Evolutionary conservation across 495 filamentous ascomycete species (phyloP), one percentile per base, ranked within the genome.

Genomic region (Xylaria longipes): DNA sequence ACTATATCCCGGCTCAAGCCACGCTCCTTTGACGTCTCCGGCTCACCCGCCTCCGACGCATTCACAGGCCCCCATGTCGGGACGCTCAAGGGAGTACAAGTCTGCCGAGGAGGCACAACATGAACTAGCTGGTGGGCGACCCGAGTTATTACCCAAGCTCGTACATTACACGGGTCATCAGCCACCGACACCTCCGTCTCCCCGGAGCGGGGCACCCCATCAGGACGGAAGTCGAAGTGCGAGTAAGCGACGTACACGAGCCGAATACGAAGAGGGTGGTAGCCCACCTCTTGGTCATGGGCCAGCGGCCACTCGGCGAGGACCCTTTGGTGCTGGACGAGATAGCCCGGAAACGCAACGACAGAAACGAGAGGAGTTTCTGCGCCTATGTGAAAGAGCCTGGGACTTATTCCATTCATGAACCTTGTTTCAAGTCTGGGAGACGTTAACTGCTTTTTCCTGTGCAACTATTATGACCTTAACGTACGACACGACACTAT

Each of bases 371-470:
- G 95, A 97, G 57, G 95, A 99, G 77, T 99, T 99, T 78, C 81
- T 99, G 73, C 83, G 87, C 58, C 82, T 98, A 52, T 99, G 96
- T 77, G 89, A 91, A 63, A 85, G 93, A 76, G 95, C 95, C 31
- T 99, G 96, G 96, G 96, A 99, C 83, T 78, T 99, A 65, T 97
- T 99, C 79, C 96, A 98, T 84, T 97, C 94, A 62, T 99, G 84
- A 91, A 58, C 25, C 17, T 35, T 17, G 5, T 31, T 8, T 45
- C n/a, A 20, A 66, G 17, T 64, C 50, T 35, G 37, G 61, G 61
- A 39, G 68, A 65, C 41, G 72, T 54, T 56, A 61, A 67, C 61
- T 74, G 73, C 62, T 71, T 71, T 71, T 77, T 73, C 65, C 29
- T 61, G 58, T 71, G 68, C 68, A 74, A 74, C 39, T 58, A 54